phyloP scores from a whole-genome alignment of 1,139 yeast genomes.

The Pichia sp. region DNA sequence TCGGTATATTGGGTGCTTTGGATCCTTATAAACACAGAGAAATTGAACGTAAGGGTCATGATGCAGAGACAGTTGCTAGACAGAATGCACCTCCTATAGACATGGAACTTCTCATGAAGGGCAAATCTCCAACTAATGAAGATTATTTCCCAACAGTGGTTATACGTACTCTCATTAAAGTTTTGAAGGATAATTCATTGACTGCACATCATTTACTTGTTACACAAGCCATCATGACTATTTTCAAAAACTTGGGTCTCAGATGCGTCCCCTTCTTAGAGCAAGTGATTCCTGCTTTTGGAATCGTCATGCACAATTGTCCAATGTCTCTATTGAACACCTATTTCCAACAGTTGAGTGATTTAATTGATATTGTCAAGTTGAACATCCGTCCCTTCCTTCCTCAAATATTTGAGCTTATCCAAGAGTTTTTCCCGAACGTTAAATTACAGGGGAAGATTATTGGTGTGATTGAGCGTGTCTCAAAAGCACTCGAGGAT shows the following conservation, averaged over 20 bases:
- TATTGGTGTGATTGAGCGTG: slow-evolving; percentile 72
- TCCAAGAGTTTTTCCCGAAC: slow-evolving; percentile 66
- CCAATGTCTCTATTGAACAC: slow-evolving; percentile 79
- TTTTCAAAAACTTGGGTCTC: slow-evolving; percentile 81
- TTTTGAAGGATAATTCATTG: slow-evolving; percentile 77
- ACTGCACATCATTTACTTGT: slow-evolving; percentile 85
- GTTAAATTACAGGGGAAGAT: slow-evolving; percentile 71
- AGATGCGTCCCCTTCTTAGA: slow-evolving; percentile 83
- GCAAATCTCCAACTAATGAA: slow-evolving; percentile 88
- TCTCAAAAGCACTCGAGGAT: slow-evolving; percentile 82
- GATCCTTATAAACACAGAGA: slow-evolving; percentile 96
- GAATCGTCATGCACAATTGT: slow-evolving; percentile 78
- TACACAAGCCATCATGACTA: slow-evolving; percentile 85
- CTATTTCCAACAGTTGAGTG: slow-evolving; percentile 83
- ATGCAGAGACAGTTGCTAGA: slow-evolving; percentile 52
- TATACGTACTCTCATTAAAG: slow-evolving; percentile 72
- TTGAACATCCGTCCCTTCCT: slow-evolving; percentile 85
- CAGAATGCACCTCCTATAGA: slow-evolving; percentile 88
- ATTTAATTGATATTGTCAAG: slow-evolving; percentile 73
- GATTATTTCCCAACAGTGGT: slow-evolving; percentile 97
- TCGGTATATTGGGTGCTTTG: slow-evolving; percentile 92
- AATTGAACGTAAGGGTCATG: slow-evolving; percentile 68
- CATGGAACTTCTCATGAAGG: slow-evolving; percentile 83
- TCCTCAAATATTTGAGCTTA: slow-evolving; percentile 66
- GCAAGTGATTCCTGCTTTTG: slow-evolving; percentile 82